Conservation (phyloP, 805 yeast genomes). For the Aciculoconidium aculeatum region DNA sequence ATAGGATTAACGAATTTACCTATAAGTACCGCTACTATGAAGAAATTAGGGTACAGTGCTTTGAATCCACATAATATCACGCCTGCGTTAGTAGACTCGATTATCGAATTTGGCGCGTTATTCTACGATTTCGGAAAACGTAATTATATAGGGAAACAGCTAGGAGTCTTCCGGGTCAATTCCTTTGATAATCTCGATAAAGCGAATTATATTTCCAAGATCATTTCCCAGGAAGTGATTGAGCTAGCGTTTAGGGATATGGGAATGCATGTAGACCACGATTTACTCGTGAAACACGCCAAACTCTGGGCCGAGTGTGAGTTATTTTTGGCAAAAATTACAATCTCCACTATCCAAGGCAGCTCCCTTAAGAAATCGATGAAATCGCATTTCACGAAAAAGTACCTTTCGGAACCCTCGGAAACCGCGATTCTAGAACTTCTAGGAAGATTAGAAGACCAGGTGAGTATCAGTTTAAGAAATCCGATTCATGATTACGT, state of each 20-base stretch:
- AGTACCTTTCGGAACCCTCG: slow-evolving; percentile 29
- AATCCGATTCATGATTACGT: slow-evolving; percentile 55
- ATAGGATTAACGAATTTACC: slow-evolving; percentile 24
- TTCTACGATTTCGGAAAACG: slow-evolving; percentile 33
- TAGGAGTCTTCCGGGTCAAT: slow-evolving; percentile 46
- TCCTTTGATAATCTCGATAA: slow-evolving; percentile 46
- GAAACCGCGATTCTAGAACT: slow-evolving; percentile 43
- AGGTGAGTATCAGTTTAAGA: slow-evolving; percentile 36
- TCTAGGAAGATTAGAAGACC: slow-evolving; percentile 44
- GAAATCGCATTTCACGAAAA: slow-evolving; percentile 31
- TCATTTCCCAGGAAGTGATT: slow-evolving; percentile 44
- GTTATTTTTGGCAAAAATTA: slow-evolving; percentile 30
- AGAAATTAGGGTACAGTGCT: slow-evolving; percentile 29
- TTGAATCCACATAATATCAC: slow-evolving; percentile 29
- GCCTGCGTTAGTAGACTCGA: slow-evolving; percentile 21
- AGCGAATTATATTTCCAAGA: slow-evolving; percentile 43
- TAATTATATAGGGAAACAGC: slow-evolving; percentile 40
- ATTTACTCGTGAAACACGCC: slow-evolving; percentile 34
- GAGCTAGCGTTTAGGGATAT: slow-evolving; percentile 42
- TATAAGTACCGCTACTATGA: slow-evolving; percentile 25
- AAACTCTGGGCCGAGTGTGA: slow-evolving; percentile 47
- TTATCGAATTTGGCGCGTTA: slow-evolving; percentile 42
- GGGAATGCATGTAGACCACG: slow-evolving; percentile 27
- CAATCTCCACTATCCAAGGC: slow-evolving; percentile 9
- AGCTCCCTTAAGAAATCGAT: slow-evolving; percentile 23